Base-by-base conservation (phyloP, 1,284 basidiomycete genomes). In the Trametes hirsuta region DNA sequence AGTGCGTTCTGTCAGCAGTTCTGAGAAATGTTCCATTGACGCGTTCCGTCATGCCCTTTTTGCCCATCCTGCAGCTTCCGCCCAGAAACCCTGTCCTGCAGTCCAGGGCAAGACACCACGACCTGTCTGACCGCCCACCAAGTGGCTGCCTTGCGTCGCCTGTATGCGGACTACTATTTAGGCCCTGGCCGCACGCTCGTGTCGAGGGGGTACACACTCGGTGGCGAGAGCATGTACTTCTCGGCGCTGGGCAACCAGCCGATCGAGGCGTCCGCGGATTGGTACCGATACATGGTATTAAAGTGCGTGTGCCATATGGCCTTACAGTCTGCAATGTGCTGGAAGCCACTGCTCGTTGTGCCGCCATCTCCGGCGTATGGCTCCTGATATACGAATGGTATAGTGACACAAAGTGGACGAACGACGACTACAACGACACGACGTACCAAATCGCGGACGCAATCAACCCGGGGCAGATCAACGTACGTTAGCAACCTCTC, bases 71-170 rank as follows among this genome's bases (percentile, higher is more conserved):
- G 3, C 25, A 66, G 66, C 50, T 76, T 74, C 64, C 66, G 68
- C 5, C 71, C 72, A 2, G 70, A 72, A 40, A 64, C 63, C 2
- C 62, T 75, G 1, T 59, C 72, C 24, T 76, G 74, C 58, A 51
- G 64, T 15, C 66, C 61, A 9, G 64, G 61, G 22, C 57, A 67
- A 37, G 68, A 69, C 52, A 62, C 56, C 1, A 58, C 63, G 4
- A 69, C 67, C 0, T 78, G 77, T 51, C 63, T 77, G 3, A 72
- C 71, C 3, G 51, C 51, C 2, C 47, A 63, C 6, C 76, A 78
- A 62, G 70, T 76, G 5, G 62, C 69, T n/a, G 70, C 75, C 1
- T 51, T 77, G 14, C 67, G 63, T 24, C 65, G 71, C 8, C 67
- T 76, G 3, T 76, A 71, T 53, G 49, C 64, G 2, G 71, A 73